Percentiles rank a stretch among this genome's conserved stretches.
Conservation (phyloP, 1,284 basidiomycete genomes). For the Grifola frondosa region DNA sequence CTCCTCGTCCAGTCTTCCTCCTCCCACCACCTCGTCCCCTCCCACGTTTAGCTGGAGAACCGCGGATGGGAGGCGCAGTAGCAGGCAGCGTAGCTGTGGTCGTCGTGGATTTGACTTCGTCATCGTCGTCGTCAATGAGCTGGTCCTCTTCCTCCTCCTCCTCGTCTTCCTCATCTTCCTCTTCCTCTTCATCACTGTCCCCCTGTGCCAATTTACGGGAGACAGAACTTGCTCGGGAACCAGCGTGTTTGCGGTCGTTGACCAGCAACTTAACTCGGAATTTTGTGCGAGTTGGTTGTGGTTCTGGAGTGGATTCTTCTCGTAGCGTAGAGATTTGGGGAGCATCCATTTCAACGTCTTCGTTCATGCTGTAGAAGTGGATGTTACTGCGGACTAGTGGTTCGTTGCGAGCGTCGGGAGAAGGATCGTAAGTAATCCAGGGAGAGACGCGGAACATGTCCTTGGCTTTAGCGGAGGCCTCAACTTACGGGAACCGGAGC, state of each 20-base stretch:
- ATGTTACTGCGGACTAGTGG: constrained; percentile 12
- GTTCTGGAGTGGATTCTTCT: constrained; percentile 68
- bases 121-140: constrained; percentile 70
- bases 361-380: constrained; percentile 23
- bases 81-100: constrained; percentile 31
- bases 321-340: constrained; percentile 74
- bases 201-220: constrained; percentile 28
- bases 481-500: too few species aligned
- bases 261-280: constrained; percentile 53
- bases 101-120: constrained; percentile 32
- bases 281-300: constrained; percentile 42
- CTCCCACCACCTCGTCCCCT: constrained; percentile 22
- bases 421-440: constrained; percentile 32
- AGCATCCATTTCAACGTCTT: constrained; percentile 65
- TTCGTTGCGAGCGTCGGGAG: constrained; percentile 14
- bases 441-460: constrained; percentile 34
- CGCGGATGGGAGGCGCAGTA: constrained; percentile 20
- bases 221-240: constrained; percentile 27
- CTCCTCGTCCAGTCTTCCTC: constrained; percentile 18
- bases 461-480: constrained; percentile 6
- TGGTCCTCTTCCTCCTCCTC: constrained; percentile 66
- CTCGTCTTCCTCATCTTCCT: constrained; percentile 65
- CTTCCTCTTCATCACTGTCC: constrained; percentile 48
- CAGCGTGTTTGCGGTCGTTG: constrained; percentile 42
- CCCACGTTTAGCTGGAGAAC: constrained; percentile 23